Base-by-base conservation (phyloP, 73 alveolate genomes). In the Diophrys appendiculata region DNA sequence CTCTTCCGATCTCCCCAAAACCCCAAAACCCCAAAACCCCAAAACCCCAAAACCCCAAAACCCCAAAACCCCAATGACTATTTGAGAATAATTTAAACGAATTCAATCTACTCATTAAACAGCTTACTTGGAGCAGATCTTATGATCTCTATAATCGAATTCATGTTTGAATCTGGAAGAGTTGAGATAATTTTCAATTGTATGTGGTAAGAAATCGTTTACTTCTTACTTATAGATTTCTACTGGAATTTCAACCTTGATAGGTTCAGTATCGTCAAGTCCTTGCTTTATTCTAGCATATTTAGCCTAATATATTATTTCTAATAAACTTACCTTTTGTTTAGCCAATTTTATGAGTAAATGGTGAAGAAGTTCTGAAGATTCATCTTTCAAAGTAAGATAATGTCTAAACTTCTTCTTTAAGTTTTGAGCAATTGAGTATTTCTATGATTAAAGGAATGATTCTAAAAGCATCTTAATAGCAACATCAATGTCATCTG, bases 401-500 rank as follows among this genome's bases (percentile, higher is more conserved):
- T 88, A 97, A 34, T 87, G 92, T 25, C 90, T 93, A 65, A 97
- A 96, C 79, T 93, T 94, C 75, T 92, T 93, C 52, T 97, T 89
- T 14, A 97, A 84, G 33, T 93, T 71, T 78, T 96, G 96, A 26
- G 98, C 99, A 1, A 97, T 95, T 14, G 98, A 94, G 80, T 88
- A 81, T 80, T 97, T 97, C 83, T 97, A 94, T 24, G 99, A 93
- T 88, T 97, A 95, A 0, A 97, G 85, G 93, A 96, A 97, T 56
- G 97, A 87, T 73, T 97, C 99, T 18, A 97, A 85, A 72, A 97
- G 94, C 95, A 97, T 95, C 69, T 93, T 93, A 56, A 97, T 97
- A 24, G 99, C 98, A 52, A 88, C 89, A 82, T 95, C 98, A 33
- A 97, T 89, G 88, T 97, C 99, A 54, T 95, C 98, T 67, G 91